Percentiles rank a stretch among this genome's conserved stretches.
These are phyloP conservation scores for Tylopilus balloui DNA, from an alignment of 768 basidiomycete species.

Conservation along the genomic window DNA sequence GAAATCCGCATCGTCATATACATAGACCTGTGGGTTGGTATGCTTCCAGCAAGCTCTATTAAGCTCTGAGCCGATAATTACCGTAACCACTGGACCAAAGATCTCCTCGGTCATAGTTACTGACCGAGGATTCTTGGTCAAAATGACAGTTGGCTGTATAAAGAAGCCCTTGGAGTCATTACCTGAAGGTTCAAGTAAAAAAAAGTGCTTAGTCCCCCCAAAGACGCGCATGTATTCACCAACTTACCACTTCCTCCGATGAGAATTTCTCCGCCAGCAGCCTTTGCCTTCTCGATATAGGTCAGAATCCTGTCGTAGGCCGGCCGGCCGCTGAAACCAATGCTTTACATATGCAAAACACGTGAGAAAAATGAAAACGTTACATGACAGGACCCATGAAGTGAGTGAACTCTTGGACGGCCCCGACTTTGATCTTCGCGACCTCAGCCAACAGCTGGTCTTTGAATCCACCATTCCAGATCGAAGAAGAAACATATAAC, in stretches of 20 bases:
- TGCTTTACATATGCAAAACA: background rate
- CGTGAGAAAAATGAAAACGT: slow-evolving; percentile 10
- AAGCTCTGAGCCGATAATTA: slow-evolving; percentile 30
- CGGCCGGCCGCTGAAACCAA: slow-evolving; percentile 57
- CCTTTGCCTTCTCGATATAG: slow-evolving; percentile 84
- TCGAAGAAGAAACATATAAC: slow-evolving; percentile 79
- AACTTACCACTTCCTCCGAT: slow-evolving; percentile 72
- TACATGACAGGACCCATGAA: slow-evolving; percentile 98
- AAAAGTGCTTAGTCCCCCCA: background rate
- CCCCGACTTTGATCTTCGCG: slow-evolving; percentile 82
- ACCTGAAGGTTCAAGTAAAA: slow-evolving; percentile 35
- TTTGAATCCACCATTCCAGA: slow-evolving; percentile 87
- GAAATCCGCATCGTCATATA: slow-evolving; percentile 84
- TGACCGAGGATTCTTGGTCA: slow-evolving; percentile 85
- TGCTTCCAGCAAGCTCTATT: background rate
- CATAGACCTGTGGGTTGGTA: slow-evolving; percentile 55
- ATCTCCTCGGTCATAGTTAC: slow-evolving; percentile 93
- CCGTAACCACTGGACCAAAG: slow-evolving; percentile 94
- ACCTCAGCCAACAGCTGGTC: slow-evolving; percentile 69
- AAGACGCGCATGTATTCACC: background rate
- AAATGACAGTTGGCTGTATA: slow-evolving; percentile 90
- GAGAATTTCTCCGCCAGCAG: slow-evolving; percentile 83
- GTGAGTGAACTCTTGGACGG: slow-evolving; percentile 67
- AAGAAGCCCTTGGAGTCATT: slow-evolving; percentile 93
- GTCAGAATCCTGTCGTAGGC: slow-evolving; percentile 83